Conservation (phyloP, 257 asterid species). For the Salvia splendens region DNA sequence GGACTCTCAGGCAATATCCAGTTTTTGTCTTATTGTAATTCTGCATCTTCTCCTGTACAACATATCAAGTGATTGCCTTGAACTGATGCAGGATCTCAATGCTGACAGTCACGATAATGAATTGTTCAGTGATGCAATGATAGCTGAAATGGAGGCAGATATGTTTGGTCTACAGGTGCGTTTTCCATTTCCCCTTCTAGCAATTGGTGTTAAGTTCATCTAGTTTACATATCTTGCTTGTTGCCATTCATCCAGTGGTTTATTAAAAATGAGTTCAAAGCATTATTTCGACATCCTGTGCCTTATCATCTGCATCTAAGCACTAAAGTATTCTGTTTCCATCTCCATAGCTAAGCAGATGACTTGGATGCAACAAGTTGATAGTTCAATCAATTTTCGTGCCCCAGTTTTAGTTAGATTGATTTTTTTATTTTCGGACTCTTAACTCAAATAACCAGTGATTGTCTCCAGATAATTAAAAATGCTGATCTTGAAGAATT, state of each 20-base stretch:
- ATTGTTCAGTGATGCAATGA: slow-evolving; percentile 67
- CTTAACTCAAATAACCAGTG: slow-evolving; percentile 20
- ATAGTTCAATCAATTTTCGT: slow-evolving; percentile 6
- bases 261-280: slow-evolving; percentile 4
- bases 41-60: slow-evolving; percentile 13
- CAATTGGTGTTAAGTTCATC: slow-evolving; percentile 16
- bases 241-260: background rate
- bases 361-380: background rate
- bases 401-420: slow-evolving; percentile 2
- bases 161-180: slow-evolving; percentile 77
- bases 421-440: background rate
- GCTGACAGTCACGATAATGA: slow-evolving; percentile 40
- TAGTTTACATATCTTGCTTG: slow-evolving; percentile 8
- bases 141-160: slow-evolving; percentile 84
- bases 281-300: background rate
- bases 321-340: slow-evolving; percentile 11
- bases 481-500: slow-evolving; percentile 82
- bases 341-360: slow-evolving; percentile 22
- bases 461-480: slow-evolving; percentile 57
- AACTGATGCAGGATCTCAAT: slow-evolving; percentile 49
- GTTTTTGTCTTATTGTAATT: slow-evolving; percentile 13
- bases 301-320: background rate
- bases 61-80: slow-evolving; percentile 31
- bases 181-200: slow-evolving; percentile 17
- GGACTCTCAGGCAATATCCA: slow-evolving; percentile 48